Conservation (phyloP, 2,329 filamentous ascomycete genomes). For the Fusarium poae region DNA sequence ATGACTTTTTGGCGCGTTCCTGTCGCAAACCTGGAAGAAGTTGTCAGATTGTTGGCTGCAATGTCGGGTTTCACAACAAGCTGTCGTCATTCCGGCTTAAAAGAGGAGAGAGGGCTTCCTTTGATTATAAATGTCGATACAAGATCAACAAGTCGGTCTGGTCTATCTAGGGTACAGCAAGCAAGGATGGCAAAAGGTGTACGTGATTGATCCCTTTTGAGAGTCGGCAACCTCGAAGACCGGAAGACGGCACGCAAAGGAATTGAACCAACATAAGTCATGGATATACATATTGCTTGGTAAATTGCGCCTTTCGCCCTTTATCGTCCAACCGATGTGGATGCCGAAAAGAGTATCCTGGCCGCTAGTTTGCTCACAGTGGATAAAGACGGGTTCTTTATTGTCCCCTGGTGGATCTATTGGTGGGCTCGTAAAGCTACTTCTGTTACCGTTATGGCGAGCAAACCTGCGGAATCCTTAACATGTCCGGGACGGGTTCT, state of each 20-base stretch:
- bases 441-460: constrained; percentile 19
- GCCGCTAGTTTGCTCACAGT: constrained; percentile 29
- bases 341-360: constrained; percentile 28
- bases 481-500: background rate
- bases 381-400: constrained; percentile 33
- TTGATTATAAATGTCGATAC: background rate
- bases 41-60: constrained; percentile 1
- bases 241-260: constrained; percentile 26
- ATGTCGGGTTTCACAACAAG: constrained; percentile 24
- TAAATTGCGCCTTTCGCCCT: constrained; percentile 19
- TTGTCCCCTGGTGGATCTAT: constrained; percentile 23
- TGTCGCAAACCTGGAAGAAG: background rate
- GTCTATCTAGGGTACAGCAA: constrained; percentile 1
- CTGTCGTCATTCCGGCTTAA: constrained; percentile 22
- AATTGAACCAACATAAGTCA: constrained; percentile 16
- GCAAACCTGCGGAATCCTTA: constrained; percentile 17
- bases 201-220: background rate
- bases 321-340: constrained; percentile 39
- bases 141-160: background rate
- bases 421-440: constrained; percentile 10
- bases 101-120: background rate
- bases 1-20: constrained; percentile 24
- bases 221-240: background rate
- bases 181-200: background rate
- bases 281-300: constrained; percentile 9